Evolutionary conservation across 768 basidiomycete genomes (phyloP), one percentile per base, ranked within the genome.

Genomic region (Tremella fuciformis): DNA sequence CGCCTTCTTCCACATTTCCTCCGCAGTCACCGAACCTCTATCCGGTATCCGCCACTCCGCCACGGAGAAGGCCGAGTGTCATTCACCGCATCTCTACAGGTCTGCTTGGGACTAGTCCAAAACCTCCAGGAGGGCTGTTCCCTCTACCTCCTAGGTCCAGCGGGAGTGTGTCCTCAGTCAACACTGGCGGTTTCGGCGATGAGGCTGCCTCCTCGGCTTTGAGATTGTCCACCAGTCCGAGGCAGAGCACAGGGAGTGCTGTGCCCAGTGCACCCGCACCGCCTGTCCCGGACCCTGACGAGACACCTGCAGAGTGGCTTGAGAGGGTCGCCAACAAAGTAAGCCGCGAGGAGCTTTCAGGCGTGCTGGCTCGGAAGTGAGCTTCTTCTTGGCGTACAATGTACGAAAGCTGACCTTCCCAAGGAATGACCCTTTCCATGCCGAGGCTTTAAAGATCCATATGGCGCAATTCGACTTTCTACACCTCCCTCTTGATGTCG

Each of bases 401-500:
- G n/a, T 9, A 8, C 6, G 8, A 15, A 8, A 25, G 21, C 48
- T 21, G 3, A 15, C 19, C 21, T 11, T 34, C 40, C 59, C 15
- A 42, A 96, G 93, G 66, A 80, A 83, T 40, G 89, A 91, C 57
- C 69, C 79, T 3, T 87, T 91, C 55, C 83, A 93, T 73, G 74
- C 80, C 2, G 78, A 82, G 55, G 87, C 91, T 2, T 81, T 97
- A 50, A 81, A 81, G 56, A 69, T 81, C 13, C 93, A 90, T 73
- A 83, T 98, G 60, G 79, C 79, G 47, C 82, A 82, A 42, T 98
- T 97, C 74, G 82, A 86, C 63, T 96, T 98, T 70, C 75, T 77
- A 19, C 60, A 83, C 47, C 85, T 91, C 66, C 88, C 96, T 9
- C 82, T 99, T 34, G 96, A 99, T 71, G 84, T 98, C 26, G 89